phyloP scores from a whole-genome alignment of 345 rosid species.

The Eucalyptus urophylla region DNA sequence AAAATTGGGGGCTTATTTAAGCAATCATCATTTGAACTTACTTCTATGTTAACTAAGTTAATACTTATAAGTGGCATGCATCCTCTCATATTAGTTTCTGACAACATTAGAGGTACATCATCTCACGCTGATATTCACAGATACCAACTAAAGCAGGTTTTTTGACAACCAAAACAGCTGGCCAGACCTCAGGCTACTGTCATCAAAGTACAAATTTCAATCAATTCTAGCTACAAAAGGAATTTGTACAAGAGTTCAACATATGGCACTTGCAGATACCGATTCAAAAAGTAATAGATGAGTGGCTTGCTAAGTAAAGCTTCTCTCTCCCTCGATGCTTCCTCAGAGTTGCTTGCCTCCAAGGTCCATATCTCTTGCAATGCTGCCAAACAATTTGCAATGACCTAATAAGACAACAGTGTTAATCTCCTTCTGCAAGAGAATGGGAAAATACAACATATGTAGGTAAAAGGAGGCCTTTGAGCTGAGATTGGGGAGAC shows the following conservation, averaged over 20 bases:
- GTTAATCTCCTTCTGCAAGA: background rate
- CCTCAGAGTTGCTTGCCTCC: constrained; percentile 82
- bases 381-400: constrained; percentile 81
- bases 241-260: background rate
- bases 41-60: background rate
- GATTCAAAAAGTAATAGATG: constrained; percentile 61
- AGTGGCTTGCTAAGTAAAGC: constrained; percentile 68
- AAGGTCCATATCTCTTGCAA: constrained; percentile 95
- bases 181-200: background rate
- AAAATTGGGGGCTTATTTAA: background rate
- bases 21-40: background rate
- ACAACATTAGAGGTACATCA: background rate
- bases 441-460: background rate
- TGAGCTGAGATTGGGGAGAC: background rate
- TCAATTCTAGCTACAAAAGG: background rate
- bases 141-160: background rate
- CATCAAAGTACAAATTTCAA: background rate
- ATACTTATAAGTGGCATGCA: background rate
- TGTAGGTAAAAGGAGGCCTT: background rate
- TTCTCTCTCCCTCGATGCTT: constrained; percentile 79
- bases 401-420: constrained; percentile 33
- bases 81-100: background rate
- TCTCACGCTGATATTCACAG: background rate
- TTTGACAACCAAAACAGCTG: background rate
- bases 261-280: constrained; percentile 27